Percentiles rank a stretch among this genome's conserved stretches.
Evolutionary conservation across 2,329 filamentous ascomycete species (phyloP).

Genomic region (Nemania sp.): DNA sequence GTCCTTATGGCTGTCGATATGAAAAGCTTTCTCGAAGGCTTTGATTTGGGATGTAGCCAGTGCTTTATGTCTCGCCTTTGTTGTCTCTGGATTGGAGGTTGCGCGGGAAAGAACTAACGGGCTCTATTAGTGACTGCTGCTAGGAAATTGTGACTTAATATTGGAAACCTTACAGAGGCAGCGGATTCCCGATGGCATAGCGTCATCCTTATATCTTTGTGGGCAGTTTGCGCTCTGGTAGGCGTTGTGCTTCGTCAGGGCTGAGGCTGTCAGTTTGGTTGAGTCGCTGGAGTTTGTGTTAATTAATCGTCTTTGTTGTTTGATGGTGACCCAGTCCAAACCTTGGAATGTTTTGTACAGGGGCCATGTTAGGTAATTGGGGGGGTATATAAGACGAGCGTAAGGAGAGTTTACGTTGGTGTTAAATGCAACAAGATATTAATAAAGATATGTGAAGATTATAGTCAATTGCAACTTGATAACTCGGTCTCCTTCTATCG

Average conservation of each 20-base stretch:
- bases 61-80: not conserved
- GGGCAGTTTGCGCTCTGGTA: not conserved
- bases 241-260: constrained; percentile 14
- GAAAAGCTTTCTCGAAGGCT: constrained; percentile 18
- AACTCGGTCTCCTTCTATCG: not conserved
- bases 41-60: constrained; percentile 25
- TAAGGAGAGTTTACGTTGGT: not conserved
- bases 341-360: not conserved
- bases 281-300: not conserved
- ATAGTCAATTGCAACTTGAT: not conserved
- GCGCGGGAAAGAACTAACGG: constrained; percentile 9
- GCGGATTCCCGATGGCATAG: constrained; percentile 19
- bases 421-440: not conserved
- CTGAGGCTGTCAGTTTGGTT: constrained; percentile 8
- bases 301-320: not conserved
- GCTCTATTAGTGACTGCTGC: not conserved
- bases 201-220: not conserved
- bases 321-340: not conserved
- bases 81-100: not conserved
- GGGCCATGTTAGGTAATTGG: constrained; percentile 5
- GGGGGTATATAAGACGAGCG: not conserved
- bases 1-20: not conserved
- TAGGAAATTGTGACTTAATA: too few species aligned
- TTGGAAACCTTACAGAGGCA: constrained; percentile 15
- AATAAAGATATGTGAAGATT: not conserved